Percentiles rank a stretch among this genome's conserved stretches.
Conservation (phyloP, 495 filamentous ascomycete species). For the Bacidia gigantensis region DNA sequence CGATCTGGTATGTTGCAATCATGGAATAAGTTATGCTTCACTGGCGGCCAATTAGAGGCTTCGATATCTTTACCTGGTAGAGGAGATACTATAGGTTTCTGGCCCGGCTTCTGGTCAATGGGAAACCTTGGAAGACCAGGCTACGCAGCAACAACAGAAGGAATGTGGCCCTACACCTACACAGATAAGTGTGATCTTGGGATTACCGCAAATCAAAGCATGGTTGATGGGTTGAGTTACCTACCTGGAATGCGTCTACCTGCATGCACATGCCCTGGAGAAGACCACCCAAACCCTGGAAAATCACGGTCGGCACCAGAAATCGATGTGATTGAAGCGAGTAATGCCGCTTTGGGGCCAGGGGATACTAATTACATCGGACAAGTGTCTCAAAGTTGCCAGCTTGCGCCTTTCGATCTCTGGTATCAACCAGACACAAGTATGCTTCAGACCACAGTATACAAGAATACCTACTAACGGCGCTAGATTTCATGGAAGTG, state of each 20-base stretch:
- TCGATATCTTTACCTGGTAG: conserved; percentile 60
- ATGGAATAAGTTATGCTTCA: conserved; percentile 72
- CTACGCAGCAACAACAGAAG: conserved; percentile 55
- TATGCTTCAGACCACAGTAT: conserved; percentile 1
- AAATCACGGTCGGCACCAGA: conserved; percentile 59
- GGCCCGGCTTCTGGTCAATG: conserved; percentile 77
- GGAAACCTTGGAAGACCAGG: conserved; percentile 59
- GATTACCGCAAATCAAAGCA: conserved; percentile 67
- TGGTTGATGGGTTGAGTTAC: conserved; percentile 49
- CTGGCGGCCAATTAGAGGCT: conserved; percentile 62
- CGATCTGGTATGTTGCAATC: conserved; percentile 73
- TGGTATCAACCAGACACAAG: conserved; percentile 61
- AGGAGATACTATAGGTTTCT: conserved; percentile 57
- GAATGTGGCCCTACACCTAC: conserved; percentile 73
- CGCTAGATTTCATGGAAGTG: conserved; percentile 43
- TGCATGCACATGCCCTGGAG: conserved; percentile 48
- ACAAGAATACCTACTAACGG: conserved; percentile 7
- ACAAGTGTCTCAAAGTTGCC: conserved; percentile 55
- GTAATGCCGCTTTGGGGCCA: conserved; percentile 39
- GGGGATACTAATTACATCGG: conserved; percentile 34
- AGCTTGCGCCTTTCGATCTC: conserved; percentile 63
- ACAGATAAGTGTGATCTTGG: conserved; percentile 57
- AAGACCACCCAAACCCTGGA: conserved; percentile 61
- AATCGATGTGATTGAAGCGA: conserved; percentile 65
- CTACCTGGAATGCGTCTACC: conserved; percentile 65